Evolutionary conservation across 2,329 filamentous ascomycete genomes (phyloP).

Genomic region (Tolypocladium paradoxum): DNA sequence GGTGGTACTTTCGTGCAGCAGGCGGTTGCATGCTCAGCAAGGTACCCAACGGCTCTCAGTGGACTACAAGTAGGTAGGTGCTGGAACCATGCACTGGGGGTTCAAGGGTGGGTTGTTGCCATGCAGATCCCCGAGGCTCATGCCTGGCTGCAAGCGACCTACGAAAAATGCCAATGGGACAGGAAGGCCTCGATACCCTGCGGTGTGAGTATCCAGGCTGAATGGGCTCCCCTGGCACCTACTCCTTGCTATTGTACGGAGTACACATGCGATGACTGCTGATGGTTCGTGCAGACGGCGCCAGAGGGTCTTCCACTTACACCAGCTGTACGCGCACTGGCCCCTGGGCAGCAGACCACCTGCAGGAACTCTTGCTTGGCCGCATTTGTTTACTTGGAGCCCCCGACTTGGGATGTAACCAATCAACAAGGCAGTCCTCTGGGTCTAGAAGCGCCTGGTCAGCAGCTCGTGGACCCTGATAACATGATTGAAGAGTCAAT

Average conservation of each 20-base stretch:
- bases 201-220: not conserved
- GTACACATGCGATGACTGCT: rapidly evolving
- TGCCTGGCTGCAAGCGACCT: not conserved
- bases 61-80: not conserved
- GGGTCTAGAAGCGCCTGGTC: not conserved
- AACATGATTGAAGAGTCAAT: too few relatives aligned
- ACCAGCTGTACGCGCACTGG: not conserved
- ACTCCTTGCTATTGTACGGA: too few relatives aligned
- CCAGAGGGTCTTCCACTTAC: not conserved
- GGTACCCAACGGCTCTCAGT: not conserved
- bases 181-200: not conserved
- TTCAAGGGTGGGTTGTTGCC: too few relatives aligned
- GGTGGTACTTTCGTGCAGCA: not conserved
- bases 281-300: not conserved
- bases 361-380: not conserved
- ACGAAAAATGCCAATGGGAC: not conserved
- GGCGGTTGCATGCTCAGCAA: not conserved
- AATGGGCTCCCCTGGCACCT: not conserved
- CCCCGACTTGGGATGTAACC: not conserved
- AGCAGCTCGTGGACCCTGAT: too few relatives aligned
- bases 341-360: not conserved
- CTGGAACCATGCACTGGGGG: not conserved
- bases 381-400: not conserved
- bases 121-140: too few relatives aligned
- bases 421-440: not conserved